phyloP scores from a whole-genome alignment of 148 eudicot species.

The Talinum fruticosum region DNA sequence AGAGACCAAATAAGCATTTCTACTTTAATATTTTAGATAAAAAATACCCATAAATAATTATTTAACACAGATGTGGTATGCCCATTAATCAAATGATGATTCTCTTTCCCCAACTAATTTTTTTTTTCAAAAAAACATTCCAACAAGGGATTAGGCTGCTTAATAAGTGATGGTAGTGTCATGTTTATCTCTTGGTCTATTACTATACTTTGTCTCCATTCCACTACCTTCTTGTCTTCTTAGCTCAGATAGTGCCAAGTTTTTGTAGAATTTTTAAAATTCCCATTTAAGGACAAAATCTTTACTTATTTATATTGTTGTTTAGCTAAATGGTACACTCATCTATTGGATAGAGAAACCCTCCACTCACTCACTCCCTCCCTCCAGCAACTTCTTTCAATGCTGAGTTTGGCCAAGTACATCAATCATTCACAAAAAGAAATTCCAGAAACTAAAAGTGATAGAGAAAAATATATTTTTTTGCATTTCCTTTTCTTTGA shows the following conservation, averaged over 20 bases:
- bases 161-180: not conserved
- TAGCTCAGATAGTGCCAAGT: slow-evolving; percentile 5
- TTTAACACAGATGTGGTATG: no score
- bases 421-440: slow-evolving; percentile 4
- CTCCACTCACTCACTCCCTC: not conserved
- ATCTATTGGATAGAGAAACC: not conserved
- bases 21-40: no score
- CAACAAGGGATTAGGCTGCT: not conserved
- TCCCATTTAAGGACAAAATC: not conserved
- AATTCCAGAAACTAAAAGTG: not conserved
- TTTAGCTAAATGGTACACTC: slow-evolving; percentile 2
- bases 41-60: no score
- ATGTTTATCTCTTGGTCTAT: not conserved
- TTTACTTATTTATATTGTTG: not conserved
- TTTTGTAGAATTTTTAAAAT: not conserved
- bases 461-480: not conserved
- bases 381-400: not conserved
- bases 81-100: not conserved
- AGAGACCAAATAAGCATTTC: no score
- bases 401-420: not conserved
- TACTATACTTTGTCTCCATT: not conserved
- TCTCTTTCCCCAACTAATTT: not conserved
- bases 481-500: not conserved
- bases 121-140: not conserved
- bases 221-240: not conserved